Evolutionary conservation across 225 moss, liverwort and hornwort genomes (phyloP).

Genomic region (Straminergon stramineum): DNA sequence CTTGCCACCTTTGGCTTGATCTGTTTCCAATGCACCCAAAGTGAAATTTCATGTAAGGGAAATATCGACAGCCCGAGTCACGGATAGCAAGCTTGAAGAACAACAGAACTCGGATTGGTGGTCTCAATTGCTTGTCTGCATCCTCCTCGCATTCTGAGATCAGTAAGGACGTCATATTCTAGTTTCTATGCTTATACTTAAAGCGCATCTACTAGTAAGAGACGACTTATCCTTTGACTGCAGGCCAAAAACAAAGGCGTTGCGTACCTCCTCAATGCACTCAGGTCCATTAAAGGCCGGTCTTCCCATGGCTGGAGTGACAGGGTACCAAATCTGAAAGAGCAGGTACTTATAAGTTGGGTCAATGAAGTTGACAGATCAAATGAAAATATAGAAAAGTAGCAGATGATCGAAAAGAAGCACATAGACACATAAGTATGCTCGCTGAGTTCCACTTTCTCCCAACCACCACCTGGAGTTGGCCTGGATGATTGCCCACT

Average conservation of each 20-base stretch:
- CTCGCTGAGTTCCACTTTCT: neutral
- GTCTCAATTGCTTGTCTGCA: neutral
- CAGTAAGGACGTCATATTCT: neutral
- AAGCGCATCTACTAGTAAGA: neutral
- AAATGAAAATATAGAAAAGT: neutral
- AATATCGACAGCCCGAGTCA: neutral
- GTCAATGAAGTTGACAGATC: neutral
- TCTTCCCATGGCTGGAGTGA: constrained; percentile 85
- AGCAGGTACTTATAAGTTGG: neutral
- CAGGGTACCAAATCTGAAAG: constrained; percentile 85
- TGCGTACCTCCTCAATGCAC: constrained; percentile 72
- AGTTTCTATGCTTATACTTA: neutral
- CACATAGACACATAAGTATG: neutral
- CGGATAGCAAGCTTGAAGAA: neutral
- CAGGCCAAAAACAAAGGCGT: neutral
- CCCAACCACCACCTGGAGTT: neutral
- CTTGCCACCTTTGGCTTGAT: constrained; percentile 67
- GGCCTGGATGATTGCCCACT: neutral
- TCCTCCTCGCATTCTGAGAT: neutral
- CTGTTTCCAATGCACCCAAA: constrained; percentile 27
- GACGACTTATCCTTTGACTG: neutral
- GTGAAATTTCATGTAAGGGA: neutral
- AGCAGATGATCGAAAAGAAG: neutral
- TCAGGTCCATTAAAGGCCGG: constrained; percentile 73
- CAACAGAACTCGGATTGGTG: neutral